Evolutionary conservation across 2,329 filamentous ascomycete genomes (phyloP).

Genomic region (Colletotrichum coccodes): DNA sequence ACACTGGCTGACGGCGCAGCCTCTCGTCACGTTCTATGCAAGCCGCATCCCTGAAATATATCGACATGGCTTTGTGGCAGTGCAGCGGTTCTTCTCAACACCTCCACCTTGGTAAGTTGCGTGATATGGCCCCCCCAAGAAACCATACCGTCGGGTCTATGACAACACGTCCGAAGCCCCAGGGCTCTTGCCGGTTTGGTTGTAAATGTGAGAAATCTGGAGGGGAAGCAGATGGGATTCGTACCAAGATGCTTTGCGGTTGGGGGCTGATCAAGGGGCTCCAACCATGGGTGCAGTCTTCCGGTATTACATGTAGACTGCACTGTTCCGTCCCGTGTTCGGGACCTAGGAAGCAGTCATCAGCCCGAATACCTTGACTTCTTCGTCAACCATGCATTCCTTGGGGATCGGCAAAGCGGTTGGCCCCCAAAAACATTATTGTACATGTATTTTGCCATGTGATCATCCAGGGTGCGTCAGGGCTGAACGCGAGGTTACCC

Average conservation of each 20-base stretch:
- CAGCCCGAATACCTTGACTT: neutral
- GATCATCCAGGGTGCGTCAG: neutral
- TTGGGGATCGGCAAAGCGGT: no score
- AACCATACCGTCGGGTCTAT: neutral
- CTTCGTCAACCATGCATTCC: neutral
- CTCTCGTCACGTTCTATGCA: no score
- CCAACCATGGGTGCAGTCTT: neutral
- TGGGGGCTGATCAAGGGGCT: neutral
- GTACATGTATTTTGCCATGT: neutral
- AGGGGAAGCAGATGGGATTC: neutral
- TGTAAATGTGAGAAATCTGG: neutral
- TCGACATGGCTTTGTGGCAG: neutral
- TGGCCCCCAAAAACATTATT: neutral
- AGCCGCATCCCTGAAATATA: neutral
- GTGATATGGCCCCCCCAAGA: neutral
- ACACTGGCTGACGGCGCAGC: neutral
- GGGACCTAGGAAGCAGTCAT: neutral
- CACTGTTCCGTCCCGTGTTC: neutral
- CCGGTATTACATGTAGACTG: neutral
- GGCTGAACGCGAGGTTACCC: neutral
- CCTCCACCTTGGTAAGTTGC: neutral
- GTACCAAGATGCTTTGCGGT: neutral
- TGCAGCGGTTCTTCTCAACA: no score
- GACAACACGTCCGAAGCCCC: neutral
- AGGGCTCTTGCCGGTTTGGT: neutral